A percentile compares a stretch with the other conserved stretches of the same genome.
phyloP scores from a whole-genome alignment of 2,329 filamentous ascomycete genomes.

The Celoporthe dispersa region DNA sequence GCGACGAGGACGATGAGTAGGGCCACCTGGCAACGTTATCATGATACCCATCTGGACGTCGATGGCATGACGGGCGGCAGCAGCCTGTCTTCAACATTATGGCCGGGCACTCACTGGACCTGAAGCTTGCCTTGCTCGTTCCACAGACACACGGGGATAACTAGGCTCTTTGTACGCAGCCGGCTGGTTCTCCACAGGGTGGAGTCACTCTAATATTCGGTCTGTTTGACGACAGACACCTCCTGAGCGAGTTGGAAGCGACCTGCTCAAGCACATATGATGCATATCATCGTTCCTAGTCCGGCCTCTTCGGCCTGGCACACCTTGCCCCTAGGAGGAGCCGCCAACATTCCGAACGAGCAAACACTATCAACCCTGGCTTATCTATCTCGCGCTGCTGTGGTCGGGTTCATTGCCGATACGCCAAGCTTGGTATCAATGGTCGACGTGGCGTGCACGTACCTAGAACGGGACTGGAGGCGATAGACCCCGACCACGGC shows the following conservation, averaged over 20 bases:
- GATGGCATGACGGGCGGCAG: not conserved
- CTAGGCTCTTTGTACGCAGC: not conserved
- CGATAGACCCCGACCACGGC: not conserved
- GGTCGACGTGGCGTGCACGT: not conserved
- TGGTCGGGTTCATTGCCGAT: not conserved
- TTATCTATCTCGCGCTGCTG: not conserved
- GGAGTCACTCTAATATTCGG: not conserved
- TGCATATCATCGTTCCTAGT: not conserved
- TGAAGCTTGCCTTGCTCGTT: not conserved
- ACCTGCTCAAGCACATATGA: not conserved
- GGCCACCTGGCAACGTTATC: not conserved
- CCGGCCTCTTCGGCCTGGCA: not conserved
- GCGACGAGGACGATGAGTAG: conserved; percentile 39
- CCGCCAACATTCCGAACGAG: not conserved
- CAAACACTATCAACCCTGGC: not conserved
- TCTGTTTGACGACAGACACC: not conserved
- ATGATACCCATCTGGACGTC: not conserved
- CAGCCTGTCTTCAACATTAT: not conserved
- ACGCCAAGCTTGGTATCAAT: not conserved
- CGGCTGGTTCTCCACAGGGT: not conserved
- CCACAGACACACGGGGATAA: not conserved
- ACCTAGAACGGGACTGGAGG: not conserved
- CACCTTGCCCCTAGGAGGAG: not conserved
- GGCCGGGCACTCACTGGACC: not conserved
- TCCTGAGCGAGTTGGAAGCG: not conserved